These are phyloP conservation scores for Pythium periplocum DNA, from an alignment of 352 stramenopile species.

Conservation along the genomic window DNA sequence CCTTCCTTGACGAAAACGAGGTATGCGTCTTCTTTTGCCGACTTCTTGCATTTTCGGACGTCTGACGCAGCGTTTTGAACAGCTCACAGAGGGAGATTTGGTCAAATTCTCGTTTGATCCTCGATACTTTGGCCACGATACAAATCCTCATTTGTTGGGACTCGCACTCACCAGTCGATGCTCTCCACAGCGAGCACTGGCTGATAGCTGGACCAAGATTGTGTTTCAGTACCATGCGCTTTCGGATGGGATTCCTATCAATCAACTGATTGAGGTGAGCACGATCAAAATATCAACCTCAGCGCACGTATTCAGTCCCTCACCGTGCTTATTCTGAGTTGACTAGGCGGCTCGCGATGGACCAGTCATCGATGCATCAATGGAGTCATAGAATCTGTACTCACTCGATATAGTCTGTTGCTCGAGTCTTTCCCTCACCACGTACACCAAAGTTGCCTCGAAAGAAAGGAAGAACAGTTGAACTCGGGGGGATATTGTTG, in stretches of 20 bases:
- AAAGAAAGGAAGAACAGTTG: conserved; percentile 52
- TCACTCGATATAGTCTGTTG: conserved; percentile 10
- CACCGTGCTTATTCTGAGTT: too few species aligned
- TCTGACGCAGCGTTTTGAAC: conserved; percentile 1
- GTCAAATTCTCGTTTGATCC: conserved; percentile 75
- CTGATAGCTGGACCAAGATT: conserved; percentile 88
- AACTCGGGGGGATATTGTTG: too few species aligned
- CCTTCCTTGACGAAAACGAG: conserved; percentile 61
- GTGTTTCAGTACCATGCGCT: conserved; percentile 76
- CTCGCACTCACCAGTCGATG: conserved; percentile 68
- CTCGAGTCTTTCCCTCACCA: conserved; percentile 35
- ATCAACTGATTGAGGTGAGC: conserved; percentile 55
- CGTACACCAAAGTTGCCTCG: conserved; percentile 57
- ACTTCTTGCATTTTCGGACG: conserved; percentile 2
- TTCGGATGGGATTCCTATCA: conserved; percentile 51
- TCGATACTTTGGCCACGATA: conserved; percentile 40
- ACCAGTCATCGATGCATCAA: neutral
- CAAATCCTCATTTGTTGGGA: conserved; percentile 42
- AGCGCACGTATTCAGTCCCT: too few species aligned
- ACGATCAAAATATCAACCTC: too few species aligned
- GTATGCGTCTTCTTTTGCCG: conserved; percentile 20
- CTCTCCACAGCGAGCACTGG: conserved; percentile 73
- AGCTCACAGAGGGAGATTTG: conserved; percentile 75
- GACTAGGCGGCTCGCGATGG: neutral
- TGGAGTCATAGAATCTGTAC: conserved; percentile 1